A percentile compares a stretch with the other conserved stretches of the same genome.
These are phyloP conservation scores for Colletotrichum eremochloae DNA, from an alignment of 2,329 filamentous ascomycete species.

Conservation along the genomic window DNA sequence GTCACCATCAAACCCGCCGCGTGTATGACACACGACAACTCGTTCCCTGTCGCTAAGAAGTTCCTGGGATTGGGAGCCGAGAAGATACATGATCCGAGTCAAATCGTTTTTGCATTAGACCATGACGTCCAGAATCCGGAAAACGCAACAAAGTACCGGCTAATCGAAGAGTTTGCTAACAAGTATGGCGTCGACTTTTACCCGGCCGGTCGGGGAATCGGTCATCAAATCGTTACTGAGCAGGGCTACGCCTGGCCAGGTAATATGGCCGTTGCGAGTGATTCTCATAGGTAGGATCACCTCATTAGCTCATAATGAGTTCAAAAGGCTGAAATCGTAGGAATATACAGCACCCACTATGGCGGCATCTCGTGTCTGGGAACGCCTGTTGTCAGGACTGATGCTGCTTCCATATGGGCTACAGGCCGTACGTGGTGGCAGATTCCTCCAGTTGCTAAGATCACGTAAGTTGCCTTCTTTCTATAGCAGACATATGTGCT, in stretches of 20 bases:
- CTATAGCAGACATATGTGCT: background rate
- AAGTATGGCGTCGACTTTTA: conserved; percentile 84
- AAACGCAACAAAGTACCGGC: conserved; percentile 85
- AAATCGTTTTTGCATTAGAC: conserved; percentile 87
- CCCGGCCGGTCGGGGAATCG: conserved; percentile 80
- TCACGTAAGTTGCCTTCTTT: conserved; percentile 61
- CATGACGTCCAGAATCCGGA: conserved; percentile 90
- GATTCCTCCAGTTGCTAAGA: conserved; percentile 84
- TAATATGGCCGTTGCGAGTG: conserved; percentile 83
- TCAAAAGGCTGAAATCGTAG: too few species aligned
- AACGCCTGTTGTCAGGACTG: conserved; percentile 82
- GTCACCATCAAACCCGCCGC: conserved; percentile 75
- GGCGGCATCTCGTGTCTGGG: conserved; percentile 83
- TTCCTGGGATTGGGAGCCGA: conserved; percentile 85
- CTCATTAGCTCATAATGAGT: too few species aligned
- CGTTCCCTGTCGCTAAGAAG: conserved; percentile 79
- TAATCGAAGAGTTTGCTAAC: conserved; percentile 86
- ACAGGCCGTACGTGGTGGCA: conserved; percentile 91
- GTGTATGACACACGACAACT: conserved; percentile 91
- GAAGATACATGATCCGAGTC: conserved; percentile 76
- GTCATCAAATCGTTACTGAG: conserved; percentile 93
- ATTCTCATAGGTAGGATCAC: conserved; percentile 66
- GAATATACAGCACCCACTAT: conserved; percentile 76
- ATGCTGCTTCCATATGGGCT: conserved; percentile 88
- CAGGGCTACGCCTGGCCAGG: conserved; percentile 88